Conservation (phyloP, 345 rosid species). For the Heritiera fomes region DNA sequence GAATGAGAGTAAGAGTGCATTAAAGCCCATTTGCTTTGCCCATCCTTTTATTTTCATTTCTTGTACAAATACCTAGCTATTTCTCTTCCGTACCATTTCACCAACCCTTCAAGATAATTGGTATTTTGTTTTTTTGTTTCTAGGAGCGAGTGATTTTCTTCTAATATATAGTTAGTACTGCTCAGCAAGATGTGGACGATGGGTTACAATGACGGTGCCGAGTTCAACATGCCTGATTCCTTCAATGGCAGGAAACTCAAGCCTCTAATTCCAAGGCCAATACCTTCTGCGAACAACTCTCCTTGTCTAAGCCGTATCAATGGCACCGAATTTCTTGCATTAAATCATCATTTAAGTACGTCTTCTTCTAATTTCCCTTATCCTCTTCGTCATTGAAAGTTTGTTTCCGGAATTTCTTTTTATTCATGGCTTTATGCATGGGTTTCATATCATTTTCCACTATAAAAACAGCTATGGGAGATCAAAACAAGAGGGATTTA, state of each 20-base stretch:
- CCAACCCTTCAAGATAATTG: too few relatives aligned
- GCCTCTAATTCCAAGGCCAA: constrained; percentile 77
- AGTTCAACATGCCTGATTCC: constrained; percentile 59
- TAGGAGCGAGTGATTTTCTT: neutral
- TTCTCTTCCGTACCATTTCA: neutral
- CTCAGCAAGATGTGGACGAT: constrained; percentile 76
- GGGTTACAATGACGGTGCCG: constrained; percentile 77
- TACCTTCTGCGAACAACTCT: constrained; percentile 28
- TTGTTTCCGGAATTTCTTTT: neutral
- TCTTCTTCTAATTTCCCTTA: neutral
- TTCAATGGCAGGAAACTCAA: constrained; percentile 68
- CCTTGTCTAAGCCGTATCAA: constrained; percentile 39
- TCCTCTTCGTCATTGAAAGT: neutral
- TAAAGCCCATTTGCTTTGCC: neutral
- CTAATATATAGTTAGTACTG: neutral
- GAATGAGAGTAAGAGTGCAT: constrained; percentile 9
- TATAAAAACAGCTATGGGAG: constrained; percentile 37
- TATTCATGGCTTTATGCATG: neutral
- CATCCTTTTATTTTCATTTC: neutral
- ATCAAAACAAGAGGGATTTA: constrained; percentile 69
- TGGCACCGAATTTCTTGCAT: constrained; percentile 48
- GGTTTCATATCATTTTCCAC: neutral
- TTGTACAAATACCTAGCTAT: neutral
- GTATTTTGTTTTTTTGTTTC: neutral
- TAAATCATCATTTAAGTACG: constrained; percentile 62